Conservation (phyloP, 1,139 yeast genomes). For the Oligophagozyma castellii region DNA sequence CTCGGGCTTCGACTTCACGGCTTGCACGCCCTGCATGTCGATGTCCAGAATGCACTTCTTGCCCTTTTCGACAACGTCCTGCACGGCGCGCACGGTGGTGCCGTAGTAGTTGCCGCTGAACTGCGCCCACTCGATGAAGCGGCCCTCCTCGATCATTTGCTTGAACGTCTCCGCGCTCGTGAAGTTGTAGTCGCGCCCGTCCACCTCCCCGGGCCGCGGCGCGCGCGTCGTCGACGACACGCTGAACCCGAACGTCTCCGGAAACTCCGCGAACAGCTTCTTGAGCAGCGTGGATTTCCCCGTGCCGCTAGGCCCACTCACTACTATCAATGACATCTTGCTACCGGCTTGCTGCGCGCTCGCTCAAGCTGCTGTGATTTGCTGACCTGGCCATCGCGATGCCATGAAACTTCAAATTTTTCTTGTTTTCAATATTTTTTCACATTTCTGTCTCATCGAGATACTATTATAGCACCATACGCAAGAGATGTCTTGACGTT, state of each 20-base stretch:
- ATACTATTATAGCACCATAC: no score
- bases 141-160: conserved; percentile 52
- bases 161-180: conserved; percentile 67
- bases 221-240: conserved; percentile 86
- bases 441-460: no score
- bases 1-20: conserved; percentile 61
- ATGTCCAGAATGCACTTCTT: conserved; percentile 83
- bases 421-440: not conserved
- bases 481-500: no score
- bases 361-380: no score
- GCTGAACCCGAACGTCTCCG: conserved; percentile 82
- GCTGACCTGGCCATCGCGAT: no score
- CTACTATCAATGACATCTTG: conserved; percentile 52
- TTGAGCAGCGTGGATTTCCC: conserved; percentile 92
- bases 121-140: conserved; percentile 95
- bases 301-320: conserved; percentile 95
- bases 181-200: conserved; percentile 86
- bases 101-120: conserved; percentile 97
- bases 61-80: conserved; percentile 38
- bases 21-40: conserved; percentile 97
- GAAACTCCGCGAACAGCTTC: conserved; percentile 79
- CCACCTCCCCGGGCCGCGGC: conserved; percentile 83
- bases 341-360: no score
- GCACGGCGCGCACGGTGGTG: conserved; percentile 74
- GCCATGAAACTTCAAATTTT: no score